Evolutionary conservation across 2,329 filamentous ascomycete species (phyloP).

Genomic region (Pyrenophora graminea): DNA sequence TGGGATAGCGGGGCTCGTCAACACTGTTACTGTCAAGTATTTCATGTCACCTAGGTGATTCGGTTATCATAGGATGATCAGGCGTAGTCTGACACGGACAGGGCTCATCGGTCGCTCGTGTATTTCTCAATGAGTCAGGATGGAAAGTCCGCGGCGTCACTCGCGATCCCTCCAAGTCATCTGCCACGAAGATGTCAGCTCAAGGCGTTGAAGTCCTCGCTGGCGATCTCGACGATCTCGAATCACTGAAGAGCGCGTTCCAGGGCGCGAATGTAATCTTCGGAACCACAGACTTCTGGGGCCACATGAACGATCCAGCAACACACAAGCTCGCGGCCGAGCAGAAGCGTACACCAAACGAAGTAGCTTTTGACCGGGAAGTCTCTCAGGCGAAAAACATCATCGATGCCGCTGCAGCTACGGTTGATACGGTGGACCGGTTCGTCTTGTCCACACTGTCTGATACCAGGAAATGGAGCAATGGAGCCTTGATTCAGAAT

Average conservation of each 20-base stretch:
- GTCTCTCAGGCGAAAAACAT: slow-evolving; percentile 20
- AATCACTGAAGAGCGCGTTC: slow-evolving; percentile 22
- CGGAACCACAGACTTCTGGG: slow-evolving; percentile 49
- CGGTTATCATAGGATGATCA: too few relatives aligned
- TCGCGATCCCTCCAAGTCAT: slow-evolving; percentile 48
- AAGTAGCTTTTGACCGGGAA: slow-evolving; percentile 23
- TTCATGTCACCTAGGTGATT: too few relatives aligned
- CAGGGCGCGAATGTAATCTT: slow-evolving; percentile 39
- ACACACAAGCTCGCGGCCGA: slow-evolving; percentile 20
- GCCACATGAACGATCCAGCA: slow-evolving; percentile 2
- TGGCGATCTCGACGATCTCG: slow-evolving; percentile 19
- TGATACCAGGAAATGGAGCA: slow-evolving; percentile 33
- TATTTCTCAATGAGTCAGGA: slow-evolving; percentile 27
- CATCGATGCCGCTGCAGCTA: slow-evolving; percentile 47
- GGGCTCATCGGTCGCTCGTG: slow-evolving; percentile 17
- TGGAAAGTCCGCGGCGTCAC: slow-evolving; percentile 47
- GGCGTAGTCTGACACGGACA: too few relatives aligned
- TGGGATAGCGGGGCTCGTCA: too few relatives aligned
- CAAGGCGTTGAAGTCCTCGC: slow-evolving; percentile 25
- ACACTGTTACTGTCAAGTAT: too few relatives aligned
- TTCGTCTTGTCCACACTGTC: slow-evolving; percentile 53
- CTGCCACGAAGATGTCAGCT: slow-evolving; percentile 35
- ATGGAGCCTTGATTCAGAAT: slow-evolving; percentile 40
- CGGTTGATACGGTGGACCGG: slow-evolving; percentile 43
- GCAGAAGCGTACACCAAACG: slow-evolving; percentile 31